These are phyloP conservation scores for Plasmodium inui DNA, from an alignment of 169 alveolate species.

Conservation along the genomic window DNA sequence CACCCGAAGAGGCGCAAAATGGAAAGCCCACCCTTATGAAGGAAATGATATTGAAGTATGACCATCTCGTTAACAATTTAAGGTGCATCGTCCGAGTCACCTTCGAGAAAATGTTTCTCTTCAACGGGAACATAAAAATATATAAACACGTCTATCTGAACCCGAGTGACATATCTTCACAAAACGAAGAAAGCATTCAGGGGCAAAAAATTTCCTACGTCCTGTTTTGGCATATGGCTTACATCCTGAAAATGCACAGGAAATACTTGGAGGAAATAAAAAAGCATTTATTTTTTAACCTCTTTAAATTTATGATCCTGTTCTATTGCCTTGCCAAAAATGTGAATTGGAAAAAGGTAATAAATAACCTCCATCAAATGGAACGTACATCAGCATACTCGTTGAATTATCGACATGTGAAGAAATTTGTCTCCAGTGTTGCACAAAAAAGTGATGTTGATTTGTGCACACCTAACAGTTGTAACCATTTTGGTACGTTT, in stretches of 20 bases:
- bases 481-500: constrained; percentile 10
- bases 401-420: constrained; percentile 38
- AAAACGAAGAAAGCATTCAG: neutral
- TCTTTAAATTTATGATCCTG: constrained; percentile 50
- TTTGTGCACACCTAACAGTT: neutral
- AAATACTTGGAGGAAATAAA: constrained; percentile 54
- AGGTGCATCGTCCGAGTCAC: constrained; percentile 8
- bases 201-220: constrained; percentile 39
- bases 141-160: constrained; percentile 41
- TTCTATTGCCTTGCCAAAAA: constrained; percentile 45
- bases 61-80: constrained; percentile 27
- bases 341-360: constrained; percentile 13
- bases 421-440: constrained; percentile 21
- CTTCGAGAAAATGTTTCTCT: constrained; percentile 64
- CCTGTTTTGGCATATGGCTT: constrained; percentile 72
- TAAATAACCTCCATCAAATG: constrained; percentile 13
- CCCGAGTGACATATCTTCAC: neutral
- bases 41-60: constrained; percentile 54
- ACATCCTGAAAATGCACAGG: constrained; percentile 33
- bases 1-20: neutral
- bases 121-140: constrained; percentile 31
- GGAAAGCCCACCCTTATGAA: constrained; percentile 34
- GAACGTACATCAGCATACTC: neutral
- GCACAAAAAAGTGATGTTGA: neutral
- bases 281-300: constrained; percentile 24